These are phyloP conservation scores for Urochloa ruziziensis DNA, from an alignment of 176 grass and related monocot species.

Conservation along the genomic window DNA sequence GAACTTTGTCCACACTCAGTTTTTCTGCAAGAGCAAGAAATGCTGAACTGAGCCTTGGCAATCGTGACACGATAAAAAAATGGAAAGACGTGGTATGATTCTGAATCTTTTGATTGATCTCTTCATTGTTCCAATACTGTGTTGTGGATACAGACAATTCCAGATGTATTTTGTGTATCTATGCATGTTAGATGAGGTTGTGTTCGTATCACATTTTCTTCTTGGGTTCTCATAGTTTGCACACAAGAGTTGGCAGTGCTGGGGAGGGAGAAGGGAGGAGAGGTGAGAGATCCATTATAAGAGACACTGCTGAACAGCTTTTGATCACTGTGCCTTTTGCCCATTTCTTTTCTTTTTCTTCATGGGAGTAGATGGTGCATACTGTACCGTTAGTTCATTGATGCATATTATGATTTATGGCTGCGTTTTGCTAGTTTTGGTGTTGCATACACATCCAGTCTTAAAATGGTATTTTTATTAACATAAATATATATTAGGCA, in stretches of 20 bases:
- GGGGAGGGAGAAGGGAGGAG: neutral
- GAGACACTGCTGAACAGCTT: neutral
- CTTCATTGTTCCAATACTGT: neutral
- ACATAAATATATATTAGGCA: neutral
- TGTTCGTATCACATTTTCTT: neutral
- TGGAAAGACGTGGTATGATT: constrained; percentile 96
- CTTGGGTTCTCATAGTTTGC: neutral
- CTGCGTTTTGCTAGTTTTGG: neutral
- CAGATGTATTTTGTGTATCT: neutral
- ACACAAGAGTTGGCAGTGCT: neutral
- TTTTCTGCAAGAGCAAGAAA: constrained; percentile 95
- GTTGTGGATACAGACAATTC: neutral
- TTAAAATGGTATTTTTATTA: neutral
- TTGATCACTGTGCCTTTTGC: neutral
- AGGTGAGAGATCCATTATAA: neutral
- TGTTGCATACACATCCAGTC: neutral
- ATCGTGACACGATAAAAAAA: constrained; percentile 98
- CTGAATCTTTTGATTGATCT: constrained; percentile 18
- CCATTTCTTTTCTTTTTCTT: neutral
- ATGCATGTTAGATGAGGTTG: neutral
- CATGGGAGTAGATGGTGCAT: neutral
- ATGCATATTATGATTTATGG: neutral
- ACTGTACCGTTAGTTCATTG: neutral
- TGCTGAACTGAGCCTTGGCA: constrained; percentile 95
- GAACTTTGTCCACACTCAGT: constrained; percentile 83